phyloP scores from a whole-genome alignment of 495 filamentous ascomycete genomes.

The Hyaloscypha bicolor region DNA sequence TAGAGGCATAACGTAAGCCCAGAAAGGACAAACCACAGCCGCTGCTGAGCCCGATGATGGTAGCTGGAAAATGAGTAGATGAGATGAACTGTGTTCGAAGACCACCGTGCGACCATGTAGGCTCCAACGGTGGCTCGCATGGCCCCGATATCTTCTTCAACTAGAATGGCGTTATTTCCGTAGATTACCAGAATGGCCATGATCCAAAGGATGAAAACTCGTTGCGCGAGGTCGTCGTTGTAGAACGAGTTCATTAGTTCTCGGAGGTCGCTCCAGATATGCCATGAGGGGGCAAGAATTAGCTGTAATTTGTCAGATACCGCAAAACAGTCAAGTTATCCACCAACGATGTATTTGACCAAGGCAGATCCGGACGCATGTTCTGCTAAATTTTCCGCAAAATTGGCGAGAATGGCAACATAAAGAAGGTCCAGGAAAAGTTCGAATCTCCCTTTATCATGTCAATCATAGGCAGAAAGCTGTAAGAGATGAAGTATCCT shows the following conservation, averaged over 20 bases:
- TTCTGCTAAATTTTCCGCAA: constrained; percentile 12
- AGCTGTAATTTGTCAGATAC: constrained; percentile 31
- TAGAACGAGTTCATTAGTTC: constrained; percentile 53
- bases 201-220: constrained; percentile 48
- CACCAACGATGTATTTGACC: constrained; percentile 16
- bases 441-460: constrained; percentile 44
- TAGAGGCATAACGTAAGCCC: constrained; percentile 38
- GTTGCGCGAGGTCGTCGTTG: constrained; percentile 51
- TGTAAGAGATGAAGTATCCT: constrained; percentile 2
- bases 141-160: constrained; percentile 44
- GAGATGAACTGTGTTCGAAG: constrained; percentile 30
- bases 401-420: constrained; percentile 38
- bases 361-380: constrained; percentile 7
- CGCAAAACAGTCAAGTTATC: not conserved
- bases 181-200: constrained; percentile 49
- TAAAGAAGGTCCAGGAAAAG: constrained; percentile 53
- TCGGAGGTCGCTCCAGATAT: constrained; percentile 50
- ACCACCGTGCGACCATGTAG: constrained; percentile 42
- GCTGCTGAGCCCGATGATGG: constrained; percentile 43
- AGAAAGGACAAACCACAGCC: constrained; percentile 34
- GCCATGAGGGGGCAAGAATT: constrained; percentile 46
- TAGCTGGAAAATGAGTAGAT: constrained; percentile 43
- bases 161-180: constrained; percentile 49
- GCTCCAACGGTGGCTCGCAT: constrained; percentile 45
- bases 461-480: too few species aligned